Base-by-base conservation (phyloP, 768 basidiomycete genomes). In the Fistulinella prunicolor region DNA sequence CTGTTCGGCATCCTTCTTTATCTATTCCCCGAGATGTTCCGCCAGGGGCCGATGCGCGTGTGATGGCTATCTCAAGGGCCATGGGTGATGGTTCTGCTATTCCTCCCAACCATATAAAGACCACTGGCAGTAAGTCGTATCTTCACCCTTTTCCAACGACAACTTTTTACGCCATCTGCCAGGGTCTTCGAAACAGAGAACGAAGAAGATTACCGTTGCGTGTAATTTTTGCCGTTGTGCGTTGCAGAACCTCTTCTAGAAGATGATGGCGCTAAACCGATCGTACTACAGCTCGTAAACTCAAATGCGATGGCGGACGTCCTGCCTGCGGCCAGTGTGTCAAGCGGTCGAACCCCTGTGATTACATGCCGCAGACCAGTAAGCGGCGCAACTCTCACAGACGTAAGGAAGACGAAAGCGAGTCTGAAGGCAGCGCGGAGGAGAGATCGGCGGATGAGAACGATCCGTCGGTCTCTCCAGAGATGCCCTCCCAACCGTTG, bases 161-260 rank as follows among this genome's bases (percentile, higher is more conserved):
- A 30, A 47, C 47, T 55, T 55, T 54, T 50, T 56, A 28, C 59
- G n/a, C 29, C 40, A 13, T 50, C 47, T 32, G 49, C 46, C 56
- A 82, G 82, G 76, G 63, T 78, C 81, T 28, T 74, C 75, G 53
- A 84, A 85, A 56, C 80, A 80, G 56, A 78, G 86, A 48, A 80
- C 83, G 45, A 90, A 89, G 74, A 90, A 92, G 69, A 91, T 91
- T 45, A 89, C 85, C 19, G 88, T 91, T 38, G 89, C 89, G 32
- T 92, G 89, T 73, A 90, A 92, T 67, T 92, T 92, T 66, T 92
- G 89, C 72, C 85, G 89, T 53, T 90, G 89, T 90, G 66, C 70
- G 87, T 77, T 38, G 35, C 46, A 44, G 48, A 45, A 39, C 30
- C 26, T 47, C 53, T 52, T 59, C 19, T 32, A 35, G 22, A 44